These are phyloP conservation scores for Fusarium clavum DNA, from an alignment of 2,329 filamentous ascomycete species.

Conservation along the genomic window DNA sequence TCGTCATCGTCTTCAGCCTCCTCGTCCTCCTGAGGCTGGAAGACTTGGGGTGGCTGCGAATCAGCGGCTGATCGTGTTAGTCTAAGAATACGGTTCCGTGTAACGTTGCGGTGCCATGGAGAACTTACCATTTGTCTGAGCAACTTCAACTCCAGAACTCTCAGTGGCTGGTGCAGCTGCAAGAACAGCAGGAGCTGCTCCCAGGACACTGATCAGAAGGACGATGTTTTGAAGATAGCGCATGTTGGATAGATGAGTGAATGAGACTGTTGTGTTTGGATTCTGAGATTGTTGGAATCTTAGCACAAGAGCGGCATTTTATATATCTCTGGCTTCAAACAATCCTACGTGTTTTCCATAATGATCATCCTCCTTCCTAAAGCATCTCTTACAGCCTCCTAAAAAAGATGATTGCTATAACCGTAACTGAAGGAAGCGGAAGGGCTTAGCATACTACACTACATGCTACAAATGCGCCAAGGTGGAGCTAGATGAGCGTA, in stretches of 20 bases:
- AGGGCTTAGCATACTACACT: no score
- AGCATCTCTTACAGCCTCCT: no score
- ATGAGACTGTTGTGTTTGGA: background rate
- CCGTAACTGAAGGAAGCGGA: no score
- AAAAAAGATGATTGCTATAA: no score
- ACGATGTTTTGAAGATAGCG: background rate
- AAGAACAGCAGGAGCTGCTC: background rate
- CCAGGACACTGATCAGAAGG: background rate
- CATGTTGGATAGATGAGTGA: background rate
- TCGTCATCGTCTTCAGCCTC: background rate
- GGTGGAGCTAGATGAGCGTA: background rate
- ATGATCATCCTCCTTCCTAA: background rate
- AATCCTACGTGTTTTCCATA: rapidly evolving
- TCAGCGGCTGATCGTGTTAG: background rate
- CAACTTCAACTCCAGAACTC: background rate
- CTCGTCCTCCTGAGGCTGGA: background rate
- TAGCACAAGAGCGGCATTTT: background rate
- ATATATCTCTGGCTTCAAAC: background rate
- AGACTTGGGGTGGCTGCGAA: background rate
- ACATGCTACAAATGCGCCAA: background rate
- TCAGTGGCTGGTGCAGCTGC: background rate
- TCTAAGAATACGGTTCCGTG: no score
- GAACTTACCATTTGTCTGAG: background rate
- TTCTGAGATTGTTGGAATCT: rapidly evolving
- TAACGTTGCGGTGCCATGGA: no score